Conservation (phyloP, 306 rosid genomes). For the Vigna reflexopilosa region DNA sequence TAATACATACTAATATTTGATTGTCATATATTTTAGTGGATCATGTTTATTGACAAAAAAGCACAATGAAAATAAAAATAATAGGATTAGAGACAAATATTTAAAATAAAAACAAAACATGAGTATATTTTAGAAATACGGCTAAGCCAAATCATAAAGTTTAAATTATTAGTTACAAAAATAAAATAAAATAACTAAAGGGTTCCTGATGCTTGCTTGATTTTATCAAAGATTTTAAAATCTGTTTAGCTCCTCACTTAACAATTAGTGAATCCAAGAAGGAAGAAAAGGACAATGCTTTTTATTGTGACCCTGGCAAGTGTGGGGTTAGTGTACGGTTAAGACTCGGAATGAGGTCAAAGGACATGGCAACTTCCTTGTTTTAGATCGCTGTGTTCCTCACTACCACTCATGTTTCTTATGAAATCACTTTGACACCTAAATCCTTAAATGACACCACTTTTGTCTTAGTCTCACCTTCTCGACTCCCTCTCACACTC, state of each 20-base stretch:
- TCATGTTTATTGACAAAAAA: too few relatives aligned
- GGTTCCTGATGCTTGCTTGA: neutral
- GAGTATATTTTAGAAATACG: too few relatives aligned
- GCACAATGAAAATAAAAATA: too few relatives aligned
- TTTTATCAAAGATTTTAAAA: neutral
- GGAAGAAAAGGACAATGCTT: neutral
- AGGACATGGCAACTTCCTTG: slow-evolving; percentile 28
- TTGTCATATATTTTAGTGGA: too few relatives aligned
- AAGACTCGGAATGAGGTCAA: slow-evolving; percentile 8
- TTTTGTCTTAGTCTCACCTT: slow-evolving; percentile 25
- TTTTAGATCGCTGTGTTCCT: slow-evolving; percentile 32
- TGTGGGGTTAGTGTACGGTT: neutral
- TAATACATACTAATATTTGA: too few relatives aligned
- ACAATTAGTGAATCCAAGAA: neutral
- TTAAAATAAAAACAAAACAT: too few relatives aligned
- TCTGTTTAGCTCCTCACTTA: neutral
- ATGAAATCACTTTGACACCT: slow-evolving; percentile 2
- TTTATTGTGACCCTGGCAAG: neutral
- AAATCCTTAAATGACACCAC: slow-evolving; percentile 26
- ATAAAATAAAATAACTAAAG: neutral
- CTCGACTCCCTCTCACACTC: slow-evolving; percentile 1
- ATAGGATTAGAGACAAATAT: too few relatives aligned
- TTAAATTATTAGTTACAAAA: neutral
- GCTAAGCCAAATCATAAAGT: too few relatives aligned
- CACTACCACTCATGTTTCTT: neutral